A percentile compares a stretch with the other conserved stretches of the same genome.
Conservation (phyloP, 441 rosid species). For the Bocquillonia castaneifolia region DNA sequence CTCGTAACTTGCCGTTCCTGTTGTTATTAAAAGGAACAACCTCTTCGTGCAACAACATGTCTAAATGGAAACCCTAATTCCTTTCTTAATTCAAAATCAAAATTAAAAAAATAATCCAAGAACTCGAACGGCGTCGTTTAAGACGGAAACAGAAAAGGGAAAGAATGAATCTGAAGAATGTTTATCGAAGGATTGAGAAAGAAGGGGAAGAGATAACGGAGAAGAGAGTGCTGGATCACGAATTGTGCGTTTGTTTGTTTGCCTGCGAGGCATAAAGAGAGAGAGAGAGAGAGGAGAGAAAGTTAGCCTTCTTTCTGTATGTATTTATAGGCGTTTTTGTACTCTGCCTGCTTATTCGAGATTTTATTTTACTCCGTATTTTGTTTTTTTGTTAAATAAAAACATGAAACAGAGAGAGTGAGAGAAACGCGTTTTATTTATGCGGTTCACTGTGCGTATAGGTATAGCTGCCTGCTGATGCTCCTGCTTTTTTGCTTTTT, state of each 20-base stretch:
- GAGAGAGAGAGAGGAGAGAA: background rate
- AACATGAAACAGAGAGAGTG: no score
- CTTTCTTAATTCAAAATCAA: background rate
- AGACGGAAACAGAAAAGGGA: background rate
- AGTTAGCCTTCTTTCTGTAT: no score
- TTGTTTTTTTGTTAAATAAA: no score
- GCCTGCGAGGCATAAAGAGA: background rate
- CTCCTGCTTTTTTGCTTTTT: no score
- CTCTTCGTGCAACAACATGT: constrained; percentile 41
- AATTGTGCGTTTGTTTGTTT: background rate
- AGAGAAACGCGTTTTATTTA: no score
- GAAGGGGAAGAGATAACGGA: background rate
- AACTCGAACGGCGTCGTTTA: background rate
- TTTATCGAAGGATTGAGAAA: background rate
- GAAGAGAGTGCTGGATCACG: background rate
- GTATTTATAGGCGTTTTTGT: no score
- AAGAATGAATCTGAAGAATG: background rate
- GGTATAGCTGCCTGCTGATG: no score
- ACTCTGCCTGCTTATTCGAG: no score
- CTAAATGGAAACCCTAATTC: background rate
- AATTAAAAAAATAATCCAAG: background rate
- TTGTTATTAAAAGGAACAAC: constrained; percentile 11
- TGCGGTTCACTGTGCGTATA: no score
- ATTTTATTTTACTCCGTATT: no score
- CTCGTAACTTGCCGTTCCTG: constrained; percentile 21